Percentiles rank a stretch among this genome's conserved stretches.
phyloP scores from a whole-genome alignment of 1,139 yeast species.

The Hyphopichia fennica region DNA sequence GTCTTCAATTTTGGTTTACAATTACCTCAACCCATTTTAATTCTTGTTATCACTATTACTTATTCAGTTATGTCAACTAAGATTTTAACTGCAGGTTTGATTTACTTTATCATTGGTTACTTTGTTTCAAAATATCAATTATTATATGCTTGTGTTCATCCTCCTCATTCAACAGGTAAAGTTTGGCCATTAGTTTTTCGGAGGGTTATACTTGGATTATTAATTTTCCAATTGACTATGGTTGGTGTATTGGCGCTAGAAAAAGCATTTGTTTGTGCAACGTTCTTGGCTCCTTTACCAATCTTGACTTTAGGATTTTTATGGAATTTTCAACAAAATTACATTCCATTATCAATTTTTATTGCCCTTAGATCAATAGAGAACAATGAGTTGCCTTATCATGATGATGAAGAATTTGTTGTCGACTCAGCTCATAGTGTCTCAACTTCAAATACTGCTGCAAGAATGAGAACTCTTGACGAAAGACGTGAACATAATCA shows the following conservation, averaged over 20 bases:
- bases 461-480: constrained; percentile 49
- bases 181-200: constrained; percentile 69
- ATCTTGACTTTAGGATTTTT: constrained; percentile 62
- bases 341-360: constrained; percentile 76
- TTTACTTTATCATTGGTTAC: constrained; percentile 62
- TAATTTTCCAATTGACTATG: constrained; percentile 81
- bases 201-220: constrained; percentile 56
- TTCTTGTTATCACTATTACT: constrained; percentile 59
- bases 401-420: constrained; percentile 17
- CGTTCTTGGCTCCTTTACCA: constrained; percentile 74
- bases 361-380: constrained; percentile 71
- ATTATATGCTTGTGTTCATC: constrained; percentile 65
- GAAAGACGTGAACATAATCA: constrained; percentile 67
- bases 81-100: constrained; percentile 61
- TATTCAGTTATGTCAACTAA: constrained; percentile 67
- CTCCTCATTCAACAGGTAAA: constrained; percentile 70
- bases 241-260: constrained; percentile 83
- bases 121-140: constrained; percentile 67
- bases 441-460: constrained; percentile 4
- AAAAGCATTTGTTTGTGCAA: constrained; percentile 73
- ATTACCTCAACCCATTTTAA: constrained; percentile 64
- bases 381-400: constrained; percentile 15
- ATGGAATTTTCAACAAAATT: constrained; percentile 81
- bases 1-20: constrained; percentile 65
- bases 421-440: constrained; percentile 6